These are phyloP conservation scores for Brassica balearica DNA, from an alignment of 441 rosid genomes.

Conservation along the genomic window DNA sequence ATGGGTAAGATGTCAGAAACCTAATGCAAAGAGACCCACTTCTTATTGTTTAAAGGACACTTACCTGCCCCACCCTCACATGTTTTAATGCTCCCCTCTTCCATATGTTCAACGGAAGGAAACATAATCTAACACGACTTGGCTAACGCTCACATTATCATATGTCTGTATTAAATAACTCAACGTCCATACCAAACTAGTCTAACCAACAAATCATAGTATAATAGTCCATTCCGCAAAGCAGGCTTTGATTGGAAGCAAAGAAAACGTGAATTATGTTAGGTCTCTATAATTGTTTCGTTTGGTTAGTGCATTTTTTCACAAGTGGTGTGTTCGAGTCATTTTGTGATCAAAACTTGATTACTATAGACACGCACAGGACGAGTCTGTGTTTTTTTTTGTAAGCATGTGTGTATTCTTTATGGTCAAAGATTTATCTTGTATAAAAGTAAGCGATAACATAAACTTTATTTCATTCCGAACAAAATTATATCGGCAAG, in stretches of 20 bases:
- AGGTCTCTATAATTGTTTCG: background rate
- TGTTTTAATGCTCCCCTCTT: conserved; percentile 41
- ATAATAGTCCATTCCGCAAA: conserved; percentile 10
- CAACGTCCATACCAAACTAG: conserved; percentile 33
- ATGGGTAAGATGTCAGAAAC: conserved; percentile 46
- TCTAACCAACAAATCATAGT: background rate
- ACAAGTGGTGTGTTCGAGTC: background rate
- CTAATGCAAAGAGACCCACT: conserved; percentile 47
- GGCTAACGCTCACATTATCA: conserved; percentile 23
- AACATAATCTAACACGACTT: conserved; percentile 38
- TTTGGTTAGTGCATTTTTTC: background rate
- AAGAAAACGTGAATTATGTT: background rate
- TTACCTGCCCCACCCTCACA: conserved; percentile 43
- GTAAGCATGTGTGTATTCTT: background rate
- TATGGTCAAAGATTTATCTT: background rate
- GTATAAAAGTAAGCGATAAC: background rate
- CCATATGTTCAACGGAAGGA: conserved; percentile 38
- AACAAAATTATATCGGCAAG: background rate
- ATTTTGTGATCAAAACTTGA: background rate
- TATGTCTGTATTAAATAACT: conserved; percentile 31
- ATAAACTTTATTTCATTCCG: background rate
- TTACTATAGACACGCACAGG: background rate
- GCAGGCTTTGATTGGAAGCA: background rate
- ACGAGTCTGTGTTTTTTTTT: background rate
- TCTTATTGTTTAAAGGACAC: conserved; percentile 41